phyloP scores from a whole-genome alignment of 2,329 filamentous ascomycete species.

The Ophiostoma piceae region DNA sequence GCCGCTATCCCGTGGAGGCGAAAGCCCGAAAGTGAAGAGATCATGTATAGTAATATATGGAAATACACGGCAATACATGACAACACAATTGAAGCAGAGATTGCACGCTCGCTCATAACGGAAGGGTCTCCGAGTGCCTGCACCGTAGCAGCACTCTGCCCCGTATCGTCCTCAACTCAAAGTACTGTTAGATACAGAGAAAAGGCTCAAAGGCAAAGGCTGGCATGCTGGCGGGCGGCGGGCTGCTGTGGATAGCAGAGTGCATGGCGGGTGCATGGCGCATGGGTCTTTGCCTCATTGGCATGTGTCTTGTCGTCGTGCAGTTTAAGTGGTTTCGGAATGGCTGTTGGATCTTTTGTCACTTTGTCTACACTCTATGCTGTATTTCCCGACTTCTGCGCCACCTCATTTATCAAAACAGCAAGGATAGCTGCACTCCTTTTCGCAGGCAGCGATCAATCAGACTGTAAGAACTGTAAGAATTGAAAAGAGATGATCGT shows the following conservation, averaged over 20 bases:
- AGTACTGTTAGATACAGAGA: too few species aligned
- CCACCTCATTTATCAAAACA: conserved; percentile 7
- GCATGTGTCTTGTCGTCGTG: conserved; percentile 1
- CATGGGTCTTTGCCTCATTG: conserved; percentile 10
- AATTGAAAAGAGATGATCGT: too few species aligned
- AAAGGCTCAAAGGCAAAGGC: background rate
- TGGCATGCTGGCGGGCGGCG: background rate
- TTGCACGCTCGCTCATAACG: background rate
- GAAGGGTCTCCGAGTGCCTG: background rate
- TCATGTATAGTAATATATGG: background rate
- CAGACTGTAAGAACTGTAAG: too few species aligned
- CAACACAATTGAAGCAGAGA: background rate
- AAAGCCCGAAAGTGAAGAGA: background rate
- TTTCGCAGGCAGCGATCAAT: background rate
- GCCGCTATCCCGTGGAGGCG: background rate
- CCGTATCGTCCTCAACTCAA: background rate
- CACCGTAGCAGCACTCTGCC: background rate
- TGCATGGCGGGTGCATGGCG: conserved; percentile 7
- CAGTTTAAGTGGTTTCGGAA: background rate
- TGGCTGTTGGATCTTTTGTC: background rate
- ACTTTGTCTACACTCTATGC: background rate
- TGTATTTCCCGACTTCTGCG: background rate
- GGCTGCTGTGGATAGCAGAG: background rate
- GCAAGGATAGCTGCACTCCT: background rate
- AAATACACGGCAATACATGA: too few species aligned